Conservation (phyloP, 2,329 filamentous ascomycete species). For the Colletotrichum eleusines region DNA sequence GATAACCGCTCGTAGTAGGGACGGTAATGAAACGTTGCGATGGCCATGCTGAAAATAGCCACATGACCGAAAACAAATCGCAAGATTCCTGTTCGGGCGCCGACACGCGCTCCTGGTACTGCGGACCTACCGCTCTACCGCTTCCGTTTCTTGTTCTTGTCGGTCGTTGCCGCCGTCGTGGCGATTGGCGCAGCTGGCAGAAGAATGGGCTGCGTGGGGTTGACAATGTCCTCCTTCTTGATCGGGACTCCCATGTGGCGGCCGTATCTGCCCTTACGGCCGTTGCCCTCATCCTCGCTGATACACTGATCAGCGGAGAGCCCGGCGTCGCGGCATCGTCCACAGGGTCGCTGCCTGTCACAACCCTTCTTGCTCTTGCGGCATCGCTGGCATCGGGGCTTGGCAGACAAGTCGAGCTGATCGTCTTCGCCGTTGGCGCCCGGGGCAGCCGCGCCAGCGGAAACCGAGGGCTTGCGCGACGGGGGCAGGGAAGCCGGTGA, state of each 20-base stretch:
- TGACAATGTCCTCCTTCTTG: slow-evolving; percentile 65
- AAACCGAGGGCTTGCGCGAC: slow-evolving; percentile 80
- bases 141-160: slow-evolving; percentile 74
- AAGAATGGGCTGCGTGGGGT: slow-evolving; percentile 53
- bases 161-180: slow-evolving; percentile 51
- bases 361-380: slow-evolving; percentile 99
- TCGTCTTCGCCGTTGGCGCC: slow-evolving; percentile 83
- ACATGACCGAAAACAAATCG: background rate
- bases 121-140: slow-evolving; percentile 54
- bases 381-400: slow-evolving; percentile 97
- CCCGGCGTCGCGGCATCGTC: slow-evolving; percentile 94
- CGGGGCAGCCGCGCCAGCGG: slow-evolving; percentile 64
- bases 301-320: slow-evolving; percentile 94
- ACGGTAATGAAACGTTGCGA: slow-evolving; percentile 18
- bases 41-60: background rate
- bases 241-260: slow-evolving; percentile 77
- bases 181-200: slow-evolving; percentile 60
- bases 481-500: slow-evolving; percentile 76
- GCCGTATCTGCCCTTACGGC: slow-evolving; percentile 92
- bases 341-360: slow-evolving; percentile 94
- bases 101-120: background rate
- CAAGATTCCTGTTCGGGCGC: background rate
- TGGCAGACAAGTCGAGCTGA: slow-evolving; percentile 90
- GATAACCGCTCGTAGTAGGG: slow-evolving; percentile 16
- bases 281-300: slow-evolving; percentile 97